Evolutionary conservation across 148 eudicot species (phyloP), one percentile per base, ranked within the genome.

Genomic region (Cornus suecica): DNA sequence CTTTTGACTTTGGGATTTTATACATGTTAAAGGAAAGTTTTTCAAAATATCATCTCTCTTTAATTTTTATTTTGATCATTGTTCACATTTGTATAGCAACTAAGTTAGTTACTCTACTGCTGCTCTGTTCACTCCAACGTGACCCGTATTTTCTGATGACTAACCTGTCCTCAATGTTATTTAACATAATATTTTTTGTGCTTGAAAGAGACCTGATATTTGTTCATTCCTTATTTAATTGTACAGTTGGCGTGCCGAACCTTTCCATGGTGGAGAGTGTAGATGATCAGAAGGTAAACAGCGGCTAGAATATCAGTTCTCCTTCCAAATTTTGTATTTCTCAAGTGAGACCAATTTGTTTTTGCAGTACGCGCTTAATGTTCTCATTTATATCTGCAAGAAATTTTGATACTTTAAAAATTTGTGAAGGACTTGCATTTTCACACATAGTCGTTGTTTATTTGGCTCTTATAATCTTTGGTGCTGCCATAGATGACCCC

Each of bases 221-320:
- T n/a, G 4, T 24, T 66, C 76, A 61, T 14, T 58, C 29, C 66
- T 69, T 64, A 25, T 63, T 58, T 41, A 54, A 37, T 73, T 76
- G 24, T 80, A 79, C 90, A 93, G 98, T 83, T 78, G 94, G 89
- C 61, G 99, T 93, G 71, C 99, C 94, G 68, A 91, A 87, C 74
- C 99, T 95, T 71, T 86, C 85, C 65, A 87, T 93, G 94, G 97
- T 95, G 82, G 92, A 95, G 81, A 95, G 88, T 30, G 98, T 95
- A 70, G 99, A 95, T 84, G 99, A 96, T 86, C 92, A 88, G 82
- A 96, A 96, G 98, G 99, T 96, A 82, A 74, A 25, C 42, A 22
- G 28, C 62, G 60, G 15, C 66, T 60, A 20, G 25, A 51, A 10
- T 29, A n/a, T 74, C 54, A 2, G 30, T 56, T 64, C n/a, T 58